Evolutionary conservation across 2,329 filamentous ascomycete species (phyloP).

Genomic region (Microcera coccophila): DNA sequence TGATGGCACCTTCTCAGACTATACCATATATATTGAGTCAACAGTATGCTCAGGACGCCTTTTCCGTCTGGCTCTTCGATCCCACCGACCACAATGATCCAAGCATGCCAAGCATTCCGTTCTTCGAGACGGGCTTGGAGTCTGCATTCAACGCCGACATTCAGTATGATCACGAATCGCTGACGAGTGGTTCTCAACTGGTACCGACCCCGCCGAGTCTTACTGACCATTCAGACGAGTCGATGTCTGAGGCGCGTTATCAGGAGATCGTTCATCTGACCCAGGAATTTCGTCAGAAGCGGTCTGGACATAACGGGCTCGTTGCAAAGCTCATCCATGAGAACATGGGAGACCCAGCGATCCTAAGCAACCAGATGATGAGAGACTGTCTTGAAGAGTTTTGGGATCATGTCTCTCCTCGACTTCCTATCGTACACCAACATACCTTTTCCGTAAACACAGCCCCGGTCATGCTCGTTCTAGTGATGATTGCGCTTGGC

Average conservation of each 20-base stretch:
- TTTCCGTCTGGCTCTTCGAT: slow-evolving; percentile 51
- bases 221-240: slow-evolving; percentile 40
- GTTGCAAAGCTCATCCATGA: slow-evolving; percentile 37
- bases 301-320: slow-evolving; percentile 37
- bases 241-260: slow-evolving; percentile 43
- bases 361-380: slow-evolving; percentile 73
- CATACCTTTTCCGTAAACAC: slow-evolving; percentile 78
- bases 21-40: slow-evolving; percentile 29
- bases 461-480: slow-evolving; percentile 71
- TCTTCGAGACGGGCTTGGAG: slow-evolving; percentile 48
- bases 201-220: slow-evolving; percentile 41
- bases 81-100: slow-evolving; percentile 41
- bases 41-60: slow-evolving; percentile 40
- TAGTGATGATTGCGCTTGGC: slow-evolving; percentile 80
- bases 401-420: slow-evolving; percentile 81
- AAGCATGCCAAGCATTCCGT: slow-evolving; percentile 41
- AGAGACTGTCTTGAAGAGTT: slow-evolving; percentile 81
- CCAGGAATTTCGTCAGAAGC: slow-evolving; percentile 41
- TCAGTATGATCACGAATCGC: slow-evolving; percentile 49
- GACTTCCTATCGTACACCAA: slow-evolving; percentile 82
- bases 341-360: slow-evolving; percentile 41
- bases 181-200: slow-evolving; percentile 45
- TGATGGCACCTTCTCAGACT: slow-evolving; percentile 29
- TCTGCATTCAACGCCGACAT: slow-evolving; percentile 50
- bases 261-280: slow-evolving; percentile 45